Evolutionary conservation across 192 early-diverging fungal species (phyloP).

Genomic region (Spizellomyces sp.): DNA sequence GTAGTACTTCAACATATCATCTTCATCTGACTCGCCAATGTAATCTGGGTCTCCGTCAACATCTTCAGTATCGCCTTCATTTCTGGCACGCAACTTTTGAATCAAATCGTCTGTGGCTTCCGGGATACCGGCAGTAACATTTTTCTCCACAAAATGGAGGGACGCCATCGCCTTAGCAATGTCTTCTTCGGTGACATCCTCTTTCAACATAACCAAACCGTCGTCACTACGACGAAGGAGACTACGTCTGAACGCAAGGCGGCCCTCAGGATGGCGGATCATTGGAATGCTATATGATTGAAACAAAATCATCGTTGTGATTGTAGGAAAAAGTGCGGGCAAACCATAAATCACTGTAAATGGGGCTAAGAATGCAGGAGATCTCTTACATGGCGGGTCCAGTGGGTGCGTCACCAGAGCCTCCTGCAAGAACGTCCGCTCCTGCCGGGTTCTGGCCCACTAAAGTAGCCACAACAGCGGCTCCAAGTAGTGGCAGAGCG

Average conservation of each 20-base stretch:
- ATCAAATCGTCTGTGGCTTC: not conserved
- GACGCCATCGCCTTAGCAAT: slow-evolving; percentile 8
- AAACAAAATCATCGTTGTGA: not conserved
- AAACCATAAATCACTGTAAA: too few species aligned
- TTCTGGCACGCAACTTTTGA: not conserved
- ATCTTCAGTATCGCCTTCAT: not conserved
- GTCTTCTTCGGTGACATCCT: slow-evolving; percentile 16
- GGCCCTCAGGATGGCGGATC: slow-evolving; percentile 20
- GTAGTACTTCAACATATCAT: slow-evolving; percentile 25
- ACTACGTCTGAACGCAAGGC: slow-evolving; percentile 2
- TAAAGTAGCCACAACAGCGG: too few species aligned
- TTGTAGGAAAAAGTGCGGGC: too few species aligned
- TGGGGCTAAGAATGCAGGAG: too few species aligned
- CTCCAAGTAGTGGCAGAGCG: too few species aligned
- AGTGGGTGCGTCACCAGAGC: too few species aligned
- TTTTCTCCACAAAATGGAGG: not conserved
- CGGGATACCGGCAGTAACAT: not conserved
- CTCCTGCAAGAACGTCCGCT: too few species aligned
- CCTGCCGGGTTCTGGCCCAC: too few species aligned
- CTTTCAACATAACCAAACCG: not conserved
- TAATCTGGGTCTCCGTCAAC: slow-evolving; percentile 24
- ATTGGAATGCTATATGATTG: slow-evolving; percentile 7
- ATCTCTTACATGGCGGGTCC: too few species aligned
- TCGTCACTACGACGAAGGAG: slow-evolving; percentile 16
- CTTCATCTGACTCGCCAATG: slow-evolving; percentile 22